phyloP scores from a whole-genome alignment of 1,284 basidiomycete genomes.

The Leucoagaricus sp. region DNA sequence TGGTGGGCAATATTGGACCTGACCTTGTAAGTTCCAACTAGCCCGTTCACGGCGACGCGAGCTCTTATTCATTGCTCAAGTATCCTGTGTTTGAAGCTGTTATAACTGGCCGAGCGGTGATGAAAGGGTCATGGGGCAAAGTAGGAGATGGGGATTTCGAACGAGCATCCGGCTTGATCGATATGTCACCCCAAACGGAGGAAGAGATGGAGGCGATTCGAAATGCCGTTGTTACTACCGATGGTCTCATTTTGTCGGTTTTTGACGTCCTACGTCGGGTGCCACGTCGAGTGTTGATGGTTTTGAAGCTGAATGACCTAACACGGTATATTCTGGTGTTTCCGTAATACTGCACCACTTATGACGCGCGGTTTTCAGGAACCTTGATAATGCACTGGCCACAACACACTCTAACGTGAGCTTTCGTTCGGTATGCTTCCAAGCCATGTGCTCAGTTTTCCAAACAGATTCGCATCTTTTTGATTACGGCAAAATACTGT shows the following conservation, averaged over 20 bases:
- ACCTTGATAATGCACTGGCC: slow-evolving; percentile 68
- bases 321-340: slow-evolving; percentile 53
- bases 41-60: not conserved
- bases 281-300: slow-evolving; percentile 86
- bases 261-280: slow-evolving; percentile 84
- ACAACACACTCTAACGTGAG: slow-evolving; percentile 75
- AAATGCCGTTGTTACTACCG: slow-evolving; percentile 76
- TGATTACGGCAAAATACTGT: slow-evolving; percentile 93
- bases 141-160: slow-evolving; percentile 39
- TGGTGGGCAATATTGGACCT: slow-evolving; percentile 88
- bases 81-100: slow-evolving; percentile 90
- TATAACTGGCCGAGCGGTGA: slow-evolving; percentile 65
- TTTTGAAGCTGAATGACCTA: slow-evolving; percentile 84
- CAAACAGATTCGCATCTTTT: slow-evolving; percentile 76
- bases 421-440: not conserved
- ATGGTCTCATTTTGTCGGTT: slow-evolving; percentile 81
- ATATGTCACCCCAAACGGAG: slow-evolving; percentile 65
- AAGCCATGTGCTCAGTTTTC: not conserved
- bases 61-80: slow-evolving; percentile 36
- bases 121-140: slow-evolving; percentile 58
- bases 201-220: slow-evolving; percentile 80
- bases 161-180: slow-evolving; percentile 75
- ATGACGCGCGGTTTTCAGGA: too few species aligned
- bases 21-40: slow-evolving; percentile 64
- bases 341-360: not conserved